Conservation (phyloP, 305 asterid species). For the Stenogyne calaminthoides region DNA sequence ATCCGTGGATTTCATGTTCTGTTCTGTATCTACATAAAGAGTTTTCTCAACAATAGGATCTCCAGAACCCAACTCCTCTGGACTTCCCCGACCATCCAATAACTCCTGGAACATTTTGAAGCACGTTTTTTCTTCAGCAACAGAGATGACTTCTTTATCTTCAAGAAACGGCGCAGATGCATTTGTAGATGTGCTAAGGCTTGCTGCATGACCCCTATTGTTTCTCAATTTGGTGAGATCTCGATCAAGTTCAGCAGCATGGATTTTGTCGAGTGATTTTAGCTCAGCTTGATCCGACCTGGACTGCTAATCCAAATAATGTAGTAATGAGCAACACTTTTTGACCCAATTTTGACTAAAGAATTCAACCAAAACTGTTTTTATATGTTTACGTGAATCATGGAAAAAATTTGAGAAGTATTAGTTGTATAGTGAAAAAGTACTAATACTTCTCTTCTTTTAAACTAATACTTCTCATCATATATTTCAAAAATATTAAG, state of each 20-base stretch:
- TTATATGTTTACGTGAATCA: too few species aligned
- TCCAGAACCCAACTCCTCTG: constrained; percentile 32
- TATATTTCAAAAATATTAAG: not conserved
- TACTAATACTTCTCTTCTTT: too few species aligned
- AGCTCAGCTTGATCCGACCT: constrained; percentile 41
- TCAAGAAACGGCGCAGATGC: constrained; percentile 29
- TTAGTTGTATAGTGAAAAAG: too few species aligned
- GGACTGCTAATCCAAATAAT: constrained; percentile 35
- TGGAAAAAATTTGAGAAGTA: too few species aligned
- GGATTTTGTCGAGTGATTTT: constrained; percentile 43
- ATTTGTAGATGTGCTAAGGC: constrained; percentile 26
- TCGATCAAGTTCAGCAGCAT: constrained; percentile 33
- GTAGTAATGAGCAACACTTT: not conserved
- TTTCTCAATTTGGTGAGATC: constrained; percentile 31
- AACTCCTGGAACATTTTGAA: constrained; percentile 49
- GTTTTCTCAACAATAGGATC: constrained; percentile 40
- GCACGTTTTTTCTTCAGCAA: constrained; percentile 31
- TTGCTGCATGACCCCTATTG: constrained; percentile 22
- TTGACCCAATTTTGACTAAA: too few species aligned
- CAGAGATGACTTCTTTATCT: constrained; percentile 29
- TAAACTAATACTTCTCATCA: too few species aligned
- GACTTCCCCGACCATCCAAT: constrained; percentile 39
- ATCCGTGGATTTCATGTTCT: constrained; percentile 31
- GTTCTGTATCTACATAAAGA: constrained; percentile 40
- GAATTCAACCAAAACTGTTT: too few species aligned